Conservation (phyloP, 371 early-diverging fungal genomes). For the Parasitella parasitica region DNA sequence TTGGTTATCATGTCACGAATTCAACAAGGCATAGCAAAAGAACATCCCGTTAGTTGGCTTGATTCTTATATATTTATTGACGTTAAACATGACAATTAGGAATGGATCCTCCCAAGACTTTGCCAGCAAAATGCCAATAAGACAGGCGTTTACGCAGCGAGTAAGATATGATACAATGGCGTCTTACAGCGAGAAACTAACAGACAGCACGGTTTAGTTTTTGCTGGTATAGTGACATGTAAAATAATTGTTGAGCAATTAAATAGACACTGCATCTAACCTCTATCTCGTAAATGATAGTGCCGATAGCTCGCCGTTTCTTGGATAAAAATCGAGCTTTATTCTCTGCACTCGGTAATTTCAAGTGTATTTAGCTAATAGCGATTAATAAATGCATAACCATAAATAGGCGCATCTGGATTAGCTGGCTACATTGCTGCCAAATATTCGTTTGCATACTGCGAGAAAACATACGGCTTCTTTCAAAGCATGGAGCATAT, state of each 20-base stretch:
- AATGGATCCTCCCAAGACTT: constrained; percentile 23
- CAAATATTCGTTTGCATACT: constrained; percentile 16
- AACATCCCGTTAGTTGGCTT: constrained; percentile 15
- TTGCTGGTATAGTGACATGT: constrained; percentile 10
- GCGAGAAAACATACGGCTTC: constrained; percentile 18
- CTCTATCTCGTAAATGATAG: not conserved
- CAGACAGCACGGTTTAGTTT: not conserved
- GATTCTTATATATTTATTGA: too few relatives aligned
- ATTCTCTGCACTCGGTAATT: constrained; percentile 16
- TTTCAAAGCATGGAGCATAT: constrained; percentile 11
- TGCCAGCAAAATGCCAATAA: constrained; percentile 23
- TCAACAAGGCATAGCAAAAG: constrained; percentile 22
- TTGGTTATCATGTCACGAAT: constrained; percentile 5
- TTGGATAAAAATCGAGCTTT: constrained; percentile 19
- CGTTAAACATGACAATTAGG: not conserved
- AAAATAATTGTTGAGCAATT: not conserved
- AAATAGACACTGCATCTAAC: not conserved
- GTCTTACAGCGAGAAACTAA: not conserved
- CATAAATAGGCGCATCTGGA: constrained; percentile 10
- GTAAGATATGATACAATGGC: not conserved
- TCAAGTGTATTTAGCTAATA: too few relatives aligned
- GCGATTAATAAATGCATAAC: not conserved
- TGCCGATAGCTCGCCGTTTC: constrained; percentile 14
- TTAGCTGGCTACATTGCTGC: constrained; percentile 17
- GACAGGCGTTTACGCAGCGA: constrained; percentile 21